Base-by-base conservation (phyloP, 257 asterid species). In the Petrea volubilis region DNA sequence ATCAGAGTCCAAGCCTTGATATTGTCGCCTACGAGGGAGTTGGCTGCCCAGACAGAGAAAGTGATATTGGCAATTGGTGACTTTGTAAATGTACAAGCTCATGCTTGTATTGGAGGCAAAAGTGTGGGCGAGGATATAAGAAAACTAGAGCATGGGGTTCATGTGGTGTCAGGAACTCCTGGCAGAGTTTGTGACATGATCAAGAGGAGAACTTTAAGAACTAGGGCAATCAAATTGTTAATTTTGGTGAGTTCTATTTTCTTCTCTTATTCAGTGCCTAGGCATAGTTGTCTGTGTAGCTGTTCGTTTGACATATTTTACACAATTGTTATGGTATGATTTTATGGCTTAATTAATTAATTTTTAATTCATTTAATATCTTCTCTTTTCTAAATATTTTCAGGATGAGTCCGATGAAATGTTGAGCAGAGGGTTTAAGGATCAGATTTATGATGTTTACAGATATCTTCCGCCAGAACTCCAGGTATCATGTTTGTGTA, bases 391-490 rank as follows among this genome's bases (percentile, higher is more conserved):
- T 69, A 28, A 55, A 51, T 49, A 36, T 78, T 63, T 17, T 24
- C 24, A 94, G 99, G 99, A 94, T 72, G 99, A 94, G 78, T 94
- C 99, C 55, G 99, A 94, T 80, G 99, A 94, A 86, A 94, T 94
- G 99, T 67, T 94, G 90, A 91, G 97, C 83, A 89, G 97, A 61
- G 99, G 99, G 59, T 94, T 94, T 70, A 94, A 94, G 89, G 99
- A 94, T 81, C 98, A 94, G 80, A 94, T 94, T 70, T 91, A 94
- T 79, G 97, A 94, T 83, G 99, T 94, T 56, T 94, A 94, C 78
- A 81, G 99, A 85, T 91, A 94, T 80, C 99, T 94, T 80, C 99
- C 99, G n/a, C 97, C 97, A 28, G 97, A 90, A 64, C 98, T 94
- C 73, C 97, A 94, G 97, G 97, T 86, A 59, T 61, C 43, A 21